Conservation (phyloP, 345 rosid species). For the Adansonia digitata region DNA sequence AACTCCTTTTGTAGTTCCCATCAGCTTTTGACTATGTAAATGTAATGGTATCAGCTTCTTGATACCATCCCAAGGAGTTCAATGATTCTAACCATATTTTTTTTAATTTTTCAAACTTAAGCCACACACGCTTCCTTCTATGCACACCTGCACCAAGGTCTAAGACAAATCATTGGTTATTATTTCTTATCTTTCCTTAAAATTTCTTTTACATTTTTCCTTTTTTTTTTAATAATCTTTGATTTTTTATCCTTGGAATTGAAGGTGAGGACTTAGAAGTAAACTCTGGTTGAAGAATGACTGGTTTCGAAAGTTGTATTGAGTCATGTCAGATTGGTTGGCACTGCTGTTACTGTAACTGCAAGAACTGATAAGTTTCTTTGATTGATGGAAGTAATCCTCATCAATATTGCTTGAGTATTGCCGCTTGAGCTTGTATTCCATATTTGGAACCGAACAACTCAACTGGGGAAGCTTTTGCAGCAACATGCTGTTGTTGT, state of each 20-base stretch:
- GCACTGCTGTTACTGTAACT: constrained; percentile 39
- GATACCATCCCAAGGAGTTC: constrained; percentile 20
- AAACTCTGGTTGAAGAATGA: constrained; percentile 48
- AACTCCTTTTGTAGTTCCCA: neutral
- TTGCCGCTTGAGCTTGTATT: constrained; percentile 51
- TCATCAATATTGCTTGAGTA: constrained; percentile 33
- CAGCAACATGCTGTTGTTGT: constrained; percentile 24
- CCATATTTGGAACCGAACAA: constrained; percentile 28
- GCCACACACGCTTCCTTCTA: constrained; percentile 14
- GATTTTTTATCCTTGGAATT: constrained; percentile 43
- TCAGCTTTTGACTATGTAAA: constrained; percentile 18
- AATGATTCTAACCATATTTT: constrained; percentile 18
- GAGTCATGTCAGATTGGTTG: constrained; percentile 36
- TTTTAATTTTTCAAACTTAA: constrained; percentile 12
- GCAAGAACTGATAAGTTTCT: constrained; percentile 44
- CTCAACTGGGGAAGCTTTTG: constrained; percentile 55
- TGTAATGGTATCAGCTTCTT: constrained; percentile 21
- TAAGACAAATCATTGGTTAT: constrained; percentile 9
- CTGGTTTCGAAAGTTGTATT: constrained; percentile 40
- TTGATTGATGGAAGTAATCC: constrained; percentile 33
- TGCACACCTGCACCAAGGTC: constrained; percentile 10
- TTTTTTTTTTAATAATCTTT: neutral
- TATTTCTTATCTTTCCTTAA: neutral
- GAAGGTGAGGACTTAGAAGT: constrained; percentile 46
- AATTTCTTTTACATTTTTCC: neutral